Base-by-base conservation (phyloP, 2,329 filamentous ascomycete genomes). In the Cladophialophora yegresii region DNA sequence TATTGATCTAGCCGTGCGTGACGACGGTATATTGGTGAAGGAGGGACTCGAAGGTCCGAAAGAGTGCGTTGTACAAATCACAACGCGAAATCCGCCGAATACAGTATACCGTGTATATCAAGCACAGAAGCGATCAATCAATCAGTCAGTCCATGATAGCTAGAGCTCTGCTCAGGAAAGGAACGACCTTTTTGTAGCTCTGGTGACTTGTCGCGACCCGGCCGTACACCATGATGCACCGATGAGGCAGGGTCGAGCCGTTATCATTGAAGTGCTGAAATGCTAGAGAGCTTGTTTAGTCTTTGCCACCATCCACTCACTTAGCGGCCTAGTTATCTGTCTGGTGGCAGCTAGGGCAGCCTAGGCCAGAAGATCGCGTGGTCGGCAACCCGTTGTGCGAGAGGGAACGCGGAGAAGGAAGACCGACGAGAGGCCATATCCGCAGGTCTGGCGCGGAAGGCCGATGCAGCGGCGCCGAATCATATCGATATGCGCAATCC, bases 381-480 rank as follows among this genome's bases (percentile, higher is more conserved):
- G 13, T 43, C 22, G 9, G 47, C 26, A 28, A 28, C 26, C 26
- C 6, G 26, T 28, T 28, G 26, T 28, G 26, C 26, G 26, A 28
- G 47, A 50, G 16, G 22, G 5, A 8, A n/a, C 33, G 51, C 28
- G 51, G 51, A 54, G 51, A 54, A 54, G 51, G 28, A 54, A 32
- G 51, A n/a, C 33, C 12, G 51, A 23, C 30, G 7, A 32, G 51
- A 54, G 51, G 51, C 26, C 51, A 54, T 30, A 33, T 49, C 26
- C 16, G 56, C 28, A 1, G 23, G 40, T 40, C 33, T 40, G 53
- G 47, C 51, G 51, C 59, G 56, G 59, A 62, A 49, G 22, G 28
- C 51, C 59, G 59, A 51, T 12, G 47, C 3, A 1, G 40, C n/a
- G 8, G 13, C 49, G 23, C 49, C 58, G 43, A 61, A 61, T 61